Conservation (phyloP, 148 eudicot genomes). For the Mesembryanthemum crystallinum region DNA sequence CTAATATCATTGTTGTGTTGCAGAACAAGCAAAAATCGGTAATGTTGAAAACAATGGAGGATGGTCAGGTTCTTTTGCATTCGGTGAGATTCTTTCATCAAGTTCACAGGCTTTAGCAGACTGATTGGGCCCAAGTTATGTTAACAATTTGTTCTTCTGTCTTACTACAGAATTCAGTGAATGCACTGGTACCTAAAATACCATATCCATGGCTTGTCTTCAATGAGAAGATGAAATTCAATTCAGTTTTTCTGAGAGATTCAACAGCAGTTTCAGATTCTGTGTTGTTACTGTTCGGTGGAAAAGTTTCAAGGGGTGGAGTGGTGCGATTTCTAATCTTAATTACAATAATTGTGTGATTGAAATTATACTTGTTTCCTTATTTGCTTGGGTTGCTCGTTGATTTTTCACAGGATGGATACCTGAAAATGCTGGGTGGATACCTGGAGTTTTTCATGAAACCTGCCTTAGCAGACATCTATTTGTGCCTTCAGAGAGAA, state of each 20-base stretch:
- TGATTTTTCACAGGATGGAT: constrained; percentile 61
- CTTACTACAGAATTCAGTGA: constrained; percentile 71
- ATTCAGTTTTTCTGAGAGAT: constrained; percentile 85
- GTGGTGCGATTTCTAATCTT: constrained; percentile 40
- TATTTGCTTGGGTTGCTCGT: not conserved
- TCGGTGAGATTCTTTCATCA: constrained; percentile 46
- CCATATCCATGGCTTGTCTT: constrained; percentile 95
- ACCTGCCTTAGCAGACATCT: constrained; percentile 67
- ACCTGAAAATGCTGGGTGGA: constrained; percentile 92
- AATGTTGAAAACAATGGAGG: constrained; percentile 94
- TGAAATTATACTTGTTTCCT: not conserved
- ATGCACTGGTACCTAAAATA: constrained; percentile 64
- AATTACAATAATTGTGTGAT: constrained; percentile 6
- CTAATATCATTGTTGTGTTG: constrained; percentile 18
- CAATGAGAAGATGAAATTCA: constrained; percentile 94
- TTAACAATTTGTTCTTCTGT: constrained; percentile 14
- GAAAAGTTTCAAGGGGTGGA: constrained; percentile 60
- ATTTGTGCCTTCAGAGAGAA: constrained; percentile 62
- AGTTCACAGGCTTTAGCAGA: not conserved
- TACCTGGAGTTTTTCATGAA: constrained; percentile 94
- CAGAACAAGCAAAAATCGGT: constrained; percentile 91
- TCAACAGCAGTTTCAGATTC: constrained; percentile 97
- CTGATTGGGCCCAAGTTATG: constrained; percentile 1
- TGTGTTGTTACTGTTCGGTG: constrained; percentile 80
- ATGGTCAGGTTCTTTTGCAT: constrained; percentile 81